Evolutionary conservation across 306 rosid genomes (phyloP).

Genomic region (Sechiopsis laciniata): DNA sequence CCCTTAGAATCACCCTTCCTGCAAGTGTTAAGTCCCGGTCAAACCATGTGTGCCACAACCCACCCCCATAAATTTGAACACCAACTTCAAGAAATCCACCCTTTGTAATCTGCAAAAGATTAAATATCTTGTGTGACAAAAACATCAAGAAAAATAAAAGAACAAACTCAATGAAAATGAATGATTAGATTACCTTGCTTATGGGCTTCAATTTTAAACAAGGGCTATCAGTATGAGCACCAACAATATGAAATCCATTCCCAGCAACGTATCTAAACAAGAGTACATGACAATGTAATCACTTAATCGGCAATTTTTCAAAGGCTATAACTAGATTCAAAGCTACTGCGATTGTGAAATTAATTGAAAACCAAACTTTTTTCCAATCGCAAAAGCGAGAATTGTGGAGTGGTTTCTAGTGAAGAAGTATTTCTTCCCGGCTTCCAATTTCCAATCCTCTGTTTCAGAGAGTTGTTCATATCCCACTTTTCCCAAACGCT

Average conservation of each 20-base stretch:
- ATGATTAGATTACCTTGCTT: conserved; percentile 39
- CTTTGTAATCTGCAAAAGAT: conserved; percentile 49
- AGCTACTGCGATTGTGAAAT: not conserved
- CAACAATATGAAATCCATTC: conserved; percentile 67
- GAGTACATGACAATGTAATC: not conserved
- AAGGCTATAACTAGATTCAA: not conserved
- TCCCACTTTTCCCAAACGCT: conserved; percentile 40
- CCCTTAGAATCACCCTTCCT: conserved; percentile 55
- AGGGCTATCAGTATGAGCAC: conserved; percentile 89
- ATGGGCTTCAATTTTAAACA: conserved; percentile 75
- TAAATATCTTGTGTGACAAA: not conserved
- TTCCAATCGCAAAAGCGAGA: conserved; percentile 72
- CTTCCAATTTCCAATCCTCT: conserved; percentile 61
- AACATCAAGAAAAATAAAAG: not conserved
- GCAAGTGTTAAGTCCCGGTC: conserved; percentile 84
- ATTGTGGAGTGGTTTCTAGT: conserved; percentile 74
- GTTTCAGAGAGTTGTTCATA: conserved; percentile 59
- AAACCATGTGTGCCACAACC: conserved; percentile 92
- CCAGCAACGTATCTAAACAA: conserved; percentile 56
- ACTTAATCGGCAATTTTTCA: not conserved
- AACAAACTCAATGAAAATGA: not conserved
- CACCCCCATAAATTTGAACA: conserved; percentile 81
- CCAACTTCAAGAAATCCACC: conserved; percentile 81
- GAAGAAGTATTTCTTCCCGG: conserved; percentile 64
- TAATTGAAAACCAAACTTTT: conserved; percentile 34